Evolutionary conservation across 202 grass and related monocot species (phyloP).

Genomic region (Musa balbisiana): DNA sequence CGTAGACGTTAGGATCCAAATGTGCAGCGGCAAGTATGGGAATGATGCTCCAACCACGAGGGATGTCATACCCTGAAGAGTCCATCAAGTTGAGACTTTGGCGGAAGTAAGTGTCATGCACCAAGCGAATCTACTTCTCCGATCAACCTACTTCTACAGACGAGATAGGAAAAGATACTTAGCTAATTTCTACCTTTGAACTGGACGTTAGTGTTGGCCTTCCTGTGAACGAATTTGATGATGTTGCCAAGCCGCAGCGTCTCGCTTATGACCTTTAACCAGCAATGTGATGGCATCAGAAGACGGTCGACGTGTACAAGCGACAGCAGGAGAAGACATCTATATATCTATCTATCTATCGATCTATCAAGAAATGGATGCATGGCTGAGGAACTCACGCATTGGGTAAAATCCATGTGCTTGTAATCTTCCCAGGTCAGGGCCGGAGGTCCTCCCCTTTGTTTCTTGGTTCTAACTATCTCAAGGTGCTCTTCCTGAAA

Average conservation of each 20-base stretch:
- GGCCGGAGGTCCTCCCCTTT: background rate
- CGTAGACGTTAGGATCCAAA: slow-evolving; percentile 11
- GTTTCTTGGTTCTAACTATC: slow-evolving; percentile 2
- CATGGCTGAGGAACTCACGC: slow-evolving; percentile 6
- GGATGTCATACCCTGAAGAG: slow-evolving; percentile 27
- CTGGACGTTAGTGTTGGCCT: slow-evolving; percentile 9
- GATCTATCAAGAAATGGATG: background rate
- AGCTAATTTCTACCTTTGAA: slow-evolving; percentile 16
- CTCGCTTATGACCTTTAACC: slow-evolving; percentile 25
- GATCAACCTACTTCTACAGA: no score
- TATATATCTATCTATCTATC: background rate
- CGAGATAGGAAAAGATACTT: background rate
- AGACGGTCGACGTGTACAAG: background rate
- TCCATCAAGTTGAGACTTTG: background rate
- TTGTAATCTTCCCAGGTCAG: slow-evolving; percentile 31
- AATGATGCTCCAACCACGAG: slow-evolving; percentile 15
- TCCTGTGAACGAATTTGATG: slow-evolving; percentile 1
- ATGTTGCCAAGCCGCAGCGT: slow-evolving; percentile 19
- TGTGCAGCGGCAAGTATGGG: slow-evolving; percentile 9
- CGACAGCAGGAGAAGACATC: background rate
- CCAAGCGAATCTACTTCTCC: no score
- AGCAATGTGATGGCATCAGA: background rate
- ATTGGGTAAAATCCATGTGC: slow-evolving; percentile 31
- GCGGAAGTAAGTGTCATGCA: background rate
- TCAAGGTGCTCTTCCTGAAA: slow-evolving; percentile 17